phyloP scores from a whole-genome alignment of 257 asterid genomes.

The Euphrasia confusa region DNA sequence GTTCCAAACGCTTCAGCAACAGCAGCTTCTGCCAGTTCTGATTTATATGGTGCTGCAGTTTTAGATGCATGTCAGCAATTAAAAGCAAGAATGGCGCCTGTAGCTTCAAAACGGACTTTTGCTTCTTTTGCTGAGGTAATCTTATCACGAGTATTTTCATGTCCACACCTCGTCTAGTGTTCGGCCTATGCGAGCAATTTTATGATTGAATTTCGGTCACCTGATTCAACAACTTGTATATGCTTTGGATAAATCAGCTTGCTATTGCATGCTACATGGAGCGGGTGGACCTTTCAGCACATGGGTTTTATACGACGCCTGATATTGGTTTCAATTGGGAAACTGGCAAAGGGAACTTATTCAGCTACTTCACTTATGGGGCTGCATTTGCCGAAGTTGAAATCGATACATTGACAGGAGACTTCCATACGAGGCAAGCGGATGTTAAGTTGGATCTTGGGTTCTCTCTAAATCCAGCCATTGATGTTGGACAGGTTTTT shows the following conservation, averaged over 20 bases:
- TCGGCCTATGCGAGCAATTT: too few species aligned
- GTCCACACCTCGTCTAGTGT: too few species aligned
- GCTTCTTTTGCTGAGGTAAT: constrained; percentile 80
- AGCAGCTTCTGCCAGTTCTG: constrained; percentile 99
- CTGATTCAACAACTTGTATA: constrained; percentile 13
- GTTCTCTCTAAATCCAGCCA: constrained; percentile 85
- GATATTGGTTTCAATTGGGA: constrained; percentile 78
- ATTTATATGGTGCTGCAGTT: constrained; percentile 94
- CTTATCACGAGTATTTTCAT: not conserved
- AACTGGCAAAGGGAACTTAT: constrained; percentile 68
- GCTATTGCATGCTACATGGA: constrained; percentile 77
- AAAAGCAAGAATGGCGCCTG: constrained; percentile 82
- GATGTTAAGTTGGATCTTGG: constrained; percentile 84
- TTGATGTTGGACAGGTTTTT: constrained; percentile 89
- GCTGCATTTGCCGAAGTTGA: constrained; percentile 95
- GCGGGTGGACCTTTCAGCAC: constrained; percentile 93
- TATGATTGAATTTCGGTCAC: not conserved
- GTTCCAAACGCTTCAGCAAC: constrained; percentile 98
- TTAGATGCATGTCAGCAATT: constrained; percentile 93
- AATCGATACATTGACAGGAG: constrained; percentile 85
- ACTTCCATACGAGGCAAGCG: constrained; percentile 86
- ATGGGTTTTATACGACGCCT: constrained; percentile 83
- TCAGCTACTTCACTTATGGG: constrained; percentile 81
- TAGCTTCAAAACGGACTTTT: constrained; percentile 43
- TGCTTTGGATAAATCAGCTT: constrained; percentile 47